Percentiles rank a stretch among this genome's conserved stretches.
Conservation (phyloP, 1,139 yeast species). For the Lipomyces yarrowii region DNA sequence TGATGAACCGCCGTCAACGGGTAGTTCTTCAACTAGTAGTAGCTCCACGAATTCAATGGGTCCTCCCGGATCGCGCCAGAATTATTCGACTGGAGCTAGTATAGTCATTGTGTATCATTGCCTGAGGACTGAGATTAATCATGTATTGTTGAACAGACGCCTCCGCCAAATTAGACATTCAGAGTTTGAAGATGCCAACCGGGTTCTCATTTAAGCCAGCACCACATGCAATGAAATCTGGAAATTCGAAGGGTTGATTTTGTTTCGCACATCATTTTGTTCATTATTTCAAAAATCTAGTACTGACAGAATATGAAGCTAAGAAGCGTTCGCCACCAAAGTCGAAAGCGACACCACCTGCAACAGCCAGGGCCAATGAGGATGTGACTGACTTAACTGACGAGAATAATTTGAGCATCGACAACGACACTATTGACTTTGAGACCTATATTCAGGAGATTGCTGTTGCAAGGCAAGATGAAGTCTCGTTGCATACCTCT, state of each 20-base stretch:
- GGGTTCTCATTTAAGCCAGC: constrained; percentile 3
- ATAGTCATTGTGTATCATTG: neutral
- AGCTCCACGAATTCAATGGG: neutral
- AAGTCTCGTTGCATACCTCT: neutral
- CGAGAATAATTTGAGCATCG: neutral
- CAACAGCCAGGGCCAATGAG: neutral
- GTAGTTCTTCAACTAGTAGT: neutral
- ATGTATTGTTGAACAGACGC: neutral
- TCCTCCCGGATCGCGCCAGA: neutral
- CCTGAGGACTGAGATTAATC: neutral
- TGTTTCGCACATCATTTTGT: neutral
- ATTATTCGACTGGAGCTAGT: neutral
- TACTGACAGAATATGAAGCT: neutral
- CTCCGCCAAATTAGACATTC: neutral
- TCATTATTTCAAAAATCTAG: neutral
- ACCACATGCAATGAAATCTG: constrained; percentile 3
- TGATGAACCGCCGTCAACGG: neutral
- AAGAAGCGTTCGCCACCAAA: neutral
- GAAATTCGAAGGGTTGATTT: neutral
- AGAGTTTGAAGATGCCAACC: neutral
- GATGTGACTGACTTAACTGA: constrained; percentile 1
- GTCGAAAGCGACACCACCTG: neutral
- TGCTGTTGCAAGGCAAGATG: neutral
- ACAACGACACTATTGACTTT: neutral
- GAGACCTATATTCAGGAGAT: neutral